Evolutionary conservation across 768 basidiomycete species (phyloP).

Genomic region (Boletus barrowsii): DNA sequence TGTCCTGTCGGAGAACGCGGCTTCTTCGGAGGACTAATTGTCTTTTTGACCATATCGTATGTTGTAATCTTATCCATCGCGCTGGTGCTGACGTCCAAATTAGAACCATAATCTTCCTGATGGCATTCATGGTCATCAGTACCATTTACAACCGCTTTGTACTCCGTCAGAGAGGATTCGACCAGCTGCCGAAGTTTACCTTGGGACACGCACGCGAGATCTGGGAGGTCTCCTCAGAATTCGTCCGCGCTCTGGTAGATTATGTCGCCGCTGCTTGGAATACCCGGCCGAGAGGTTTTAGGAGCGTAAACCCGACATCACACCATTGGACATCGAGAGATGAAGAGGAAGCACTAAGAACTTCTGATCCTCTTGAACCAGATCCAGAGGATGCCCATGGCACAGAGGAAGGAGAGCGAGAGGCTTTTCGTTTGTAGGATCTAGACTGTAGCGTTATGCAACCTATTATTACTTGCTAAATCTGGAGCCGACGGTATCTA

Average conservation of each 20-base stretch:
- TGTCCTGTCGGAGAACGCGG: constrained; percentile 65
- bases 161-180: constrained; percentile 65
- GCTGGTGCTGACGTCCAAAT: not conserved
- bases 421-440: constrained; percentile 11
- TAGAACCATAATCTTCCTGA: constrained; percentile 54
- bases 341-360: constrained; percentile 27
- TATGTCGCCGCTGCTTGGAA: constrained; percentile 10
- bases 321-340: constrained; percentile 34
- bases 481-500: constrained; percentile 9
- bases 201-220: constrained; percentile 24
- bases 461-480: constrained; percentile 24
- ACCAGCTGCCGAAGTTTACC: constrained; percentile 68
- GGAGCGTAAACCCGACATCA: constrained; percentile 21
- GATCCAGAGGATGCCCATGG: constrained; percentile 3
- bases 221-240: constrained; percentile 18
- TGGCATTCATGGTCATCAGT: constrained; percentile 65
- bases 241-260: constrained; percentile 13
- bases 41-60: constrained; percentile 57
- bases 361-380: constrained; percentile 23
- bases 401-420: not conserved
- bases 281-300: constrained; percentile 15
- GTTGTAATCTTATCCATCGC: constrained; percentile 25
- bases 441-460: not conserved
- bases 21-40: constrained; percentile 49
- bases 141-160: constrained; percentile 78